phyloP scores from a whole-genome alignment of 768 basidiomycete species.

The Calocera viscosa region DNA sequence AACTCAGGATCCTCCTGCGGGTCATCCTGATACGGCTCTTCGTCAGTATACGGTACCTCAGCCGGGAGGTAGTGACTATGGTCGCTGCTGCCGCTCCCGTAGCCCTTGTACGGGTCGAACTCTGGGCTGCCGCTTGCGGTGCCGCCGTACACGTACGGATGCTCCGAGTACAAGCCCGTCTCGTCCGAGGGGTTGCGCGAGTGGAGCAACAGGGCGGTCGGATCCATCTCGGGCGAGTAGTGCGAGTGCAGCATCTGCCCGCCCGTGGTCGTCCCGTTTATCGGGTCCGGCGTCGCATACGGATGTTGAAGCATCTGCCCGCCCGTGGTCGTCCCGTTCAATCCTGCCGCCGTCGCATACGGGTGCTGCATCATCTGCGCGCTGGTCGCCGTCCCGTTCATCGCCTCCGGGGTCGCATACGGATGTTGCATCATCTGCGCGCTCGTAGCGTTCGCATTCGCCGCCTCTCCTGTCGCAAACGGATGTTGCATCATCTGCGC shows the following conservation, averaged over 20 bases:
- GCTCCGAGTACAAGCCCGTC: background rate
- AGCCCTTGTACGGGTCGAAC: conserved; percentile 7
- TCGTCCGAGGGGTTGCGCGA: conserved; percentile 2
- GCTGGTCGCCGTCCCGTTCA: no score
- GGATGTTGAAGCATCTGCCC: background rate
- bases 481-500: no score
- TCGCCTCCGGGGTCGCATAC: no score
- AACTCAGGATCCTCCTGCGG: background rate
- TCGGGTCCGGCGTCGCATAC: background rate
- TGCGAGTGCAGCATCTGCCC: background rate
- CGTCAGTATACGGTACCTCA: background rate
- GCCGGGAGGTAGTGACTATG: background rate
- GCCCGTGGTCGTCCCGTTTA: background rate
- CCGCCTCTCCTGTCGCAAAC: no score
- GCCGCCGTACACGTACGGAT: background rate
- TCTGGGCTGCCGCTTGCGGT: background rate
- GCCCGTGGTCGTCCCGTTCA: background rate
- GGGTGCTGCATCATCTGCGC: background rate
- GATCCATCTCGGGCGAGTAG: no score
- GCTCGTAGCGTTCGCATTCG: no score
- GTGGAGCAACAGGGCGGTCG: no score
- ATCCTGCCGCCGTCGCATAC: background rate
- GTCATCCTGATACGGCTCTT: background rate
- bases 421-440: background rate
- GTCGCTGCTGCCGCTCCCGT: background rate